Base-by-base conservation (phyloP, 441 rosid genomes). In the Geranium incanum region DNA sequence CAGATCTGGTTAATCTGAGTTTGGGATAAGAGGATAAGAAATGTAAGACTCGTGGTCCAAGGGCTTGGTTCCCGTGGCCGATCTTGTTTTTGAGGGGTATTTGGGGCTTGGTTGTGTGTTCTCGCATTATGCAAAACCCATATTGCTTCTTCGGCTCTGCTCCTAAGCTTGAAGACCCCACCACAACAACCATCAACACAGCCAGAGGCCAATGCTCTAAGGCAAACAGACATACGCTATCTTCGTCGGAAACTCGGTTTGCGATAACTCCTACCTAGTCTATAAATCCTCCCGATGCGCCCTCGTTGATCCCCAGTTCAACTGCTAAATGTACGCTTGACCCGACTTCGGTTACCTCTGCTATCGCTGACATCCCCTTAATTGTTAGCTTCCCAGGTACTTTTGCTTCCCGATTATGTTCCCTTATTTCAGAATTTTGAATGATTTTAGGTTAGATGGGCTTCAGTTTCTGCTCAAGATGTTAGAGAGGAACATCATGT, bases 401-500 rank as follows among this genome's bases (percentile, higher is more conserved):
- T 48, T n/a, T n/a, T n/a, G 15, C 3, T 48, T 48, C 57, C 3
- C 3, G 57, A 11, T 48, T 48, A 9, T 48, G 13, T 9, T 3
- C n/a, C 57, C n/a, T n/a, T n/a, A n/a, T n/a, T n/a, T n/a, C n/a
- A n/a, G n/a, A n/a, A n/a, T n/a, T n/a, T n/a, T n/a, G n/a, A n/a
- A 9, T 48, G 57, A 48, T 48, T 48, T 48, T 68, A 91, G 96
- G 76, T 93, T 93, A 76, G 67, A 84, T 74, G 98, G 97, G 69
- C 73, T 77, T 36, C 85, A 86, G 41, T 91, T 91, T 85, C 64
- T 93, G 81, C 68, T 23, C 62, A 81, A 80, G 68, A 85, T 93
- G 98, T 81, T 77, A 66, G 90, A 89, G 78, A 87, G 82, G 81
- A 84, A 76, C 0, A 68, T 93, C 79, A 86, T 91, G 93, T 91